Base-by-base conservation (phyloP, 257 asterid genomes). In the Penstemon newberryi region DNA sequence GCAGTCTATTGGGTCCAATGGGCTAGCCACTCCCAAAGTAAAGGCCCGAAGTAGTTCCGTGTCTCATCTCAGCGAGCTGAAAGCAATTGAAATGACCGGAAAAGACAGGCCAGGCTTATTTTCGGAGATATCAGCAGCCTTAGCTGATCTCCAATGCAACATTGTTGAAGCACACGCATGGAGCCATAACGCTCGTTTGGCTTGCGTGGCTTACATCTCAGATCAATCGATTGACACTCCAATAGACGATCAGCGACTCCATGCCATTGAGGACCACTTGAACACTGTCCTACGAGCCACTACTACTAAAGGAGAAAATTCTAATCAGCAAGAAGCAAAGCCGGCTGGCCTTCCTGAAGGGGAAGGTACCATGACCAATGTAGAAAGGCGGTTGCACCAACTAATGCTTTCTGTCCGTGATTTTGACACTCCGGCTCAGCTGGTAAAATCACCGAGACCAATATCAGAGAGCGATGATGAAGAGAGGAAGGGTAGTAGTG, bases 111-210 rank as follows among this genome's bases (percentile, higher is more conserved):
- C 96, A 0, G 93, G 93, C 0, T 69, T 90, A 7, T 84, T 90
- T 51, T 87, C 96, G 0, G 96, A 90, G 85, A 87, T 90, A 39
- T 87, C 93, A 62, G 96, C 96, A 5, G 93, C 92, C 36, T 42
- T 87, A 38, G 90, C 89, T 4, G 93, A 90, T 57, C 91, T 87
- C 55, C 86, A 83, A 5, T 82, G 91, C 80, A 85, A 85, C 81
- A 75, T 89, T 0, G 80, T 87, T 0, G 91, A 84, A 56, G 96
- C 92, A 4, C 95, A 89, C 37, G 89, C 95, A 0, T 89, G 96
- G 96, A 83, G 83, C 83, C 96, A 89, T 57, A 89, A 89, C 8
- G 82, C 89, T 0, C 85, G 78, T 15, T 36, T 89, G 56, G 96
- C 92, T 5, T 89, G 95, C 54, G 84, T 89, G 3, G 92, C 84